Percentiles rank a stretch among this genome's conserved stretches.
Conservation (phyloP, 805 yeast species). For the Ogataea methanolica region DNA sequence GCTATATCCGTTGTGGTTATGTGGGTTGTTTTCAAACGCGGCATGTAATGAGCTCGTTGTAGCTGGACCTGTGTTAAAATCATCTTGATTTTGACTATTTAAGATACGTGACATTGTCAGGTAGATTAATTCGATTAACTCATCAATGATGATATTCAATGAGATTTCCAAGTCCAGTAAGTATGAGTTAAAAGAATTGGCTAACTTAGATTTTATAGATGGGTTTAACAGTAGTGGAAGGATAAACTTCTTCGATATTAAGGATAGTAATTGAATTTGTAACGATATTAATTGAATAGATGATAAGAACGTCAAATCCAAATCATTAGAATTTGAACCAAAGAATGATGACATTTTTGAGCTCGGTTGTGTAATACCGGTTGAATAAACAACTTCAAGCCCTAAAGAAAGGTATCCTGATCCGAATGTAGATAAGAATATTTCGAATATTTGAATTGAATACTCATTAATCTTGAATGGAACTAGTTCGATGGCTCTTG, state of each 20-base stretch:
- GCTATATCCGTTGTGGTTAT: too few relatives aligned
- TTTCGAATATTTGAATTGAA: slow-evolving; percentile 61
- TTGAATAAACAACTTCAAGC: slow-evolving; percentile 58
- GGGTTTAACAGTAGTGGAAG: slow-evolving; percentile 55
- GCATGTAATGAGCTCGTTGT: slow-evolving; percentile 5
- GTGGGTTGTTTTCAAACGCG: too few relatives aligned
- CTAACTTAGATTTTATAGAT: slow-evolving; percentile 12
- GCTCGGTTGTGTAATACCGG: slow-evolving; percentile 24
- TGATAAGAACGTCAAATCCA: slow-evolving; percentile 17
- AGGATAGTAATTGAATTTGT: slow-evolving; percentile 55
- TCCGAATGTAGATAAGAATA: slow-evolving; percentile 66
- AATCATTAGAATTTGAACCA: slow-evolving; percentile 16
- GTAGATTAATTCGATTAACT: slow-evolving; percentile 49
- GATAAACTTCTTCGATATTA: slow-evolving; percentile 68
- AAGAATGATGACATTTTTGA: slow-evolving; percentile 24
- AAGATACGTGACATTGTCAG: slow-evolving; percentile 46
- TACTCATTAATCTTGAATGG: slow-evolving; percentile 59
- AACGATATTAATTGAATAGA: slow-evolving; percentile 21
- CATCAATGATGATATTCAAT: slow-evolving; percentile 58
- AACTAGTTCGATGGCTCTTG: slow-evolving; percentile 69
- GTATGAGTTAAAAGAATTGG: slow-evolving; percentile 22
- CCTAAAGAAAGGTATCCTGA: slow-evolving; percentile 70
- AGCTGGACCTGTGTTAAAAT: slow-evolving; percentile 38
- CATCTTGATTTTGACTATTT: slow-evolving; percentile 64
- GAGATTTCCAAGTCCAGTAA: slow-evolving; percentile 47